Evolutionary conservation across 768 basidiomycete species (phyloP), one percentile per base, ranked within the genome.

Genomic region (Mycena metata): DNA sequence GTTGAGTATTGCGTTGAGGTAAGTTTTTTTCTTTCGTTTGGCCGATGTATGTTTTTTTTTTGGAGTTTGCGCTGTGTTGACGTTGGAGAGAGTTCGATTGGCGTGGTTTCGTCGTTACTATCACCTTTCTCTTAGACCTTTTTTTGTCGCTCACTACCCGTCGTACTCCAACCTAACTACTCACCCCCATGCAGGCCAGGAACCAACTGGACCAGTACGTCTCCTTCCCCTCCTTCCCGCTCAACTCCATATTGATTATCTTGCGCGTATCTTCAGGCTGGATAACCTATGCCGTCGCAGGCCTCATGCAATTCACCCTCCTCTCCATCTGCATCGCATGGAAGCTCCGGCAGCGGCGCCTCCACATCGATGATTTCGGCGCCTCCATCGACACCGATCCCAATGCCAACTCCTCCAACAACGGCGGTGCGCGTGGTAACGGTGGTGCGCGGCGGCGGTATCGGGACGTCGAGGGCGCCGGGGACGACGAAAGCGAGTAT

Each of bases 311-410:
- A 78, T 90, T 89, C 1, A 84, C 82, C 41, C 86, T 99, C 10
- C 85, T 99, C 66, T 76, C 85, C 64, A 93, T 99, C 89, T 99
- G 98, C 74, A 76, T 98, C 13, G 72, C 85, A 10, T 99, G 95
- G 93, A 95, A 92, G 78, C 71, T 88, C 39, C 87, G 96, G 16
- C 96, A 99, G 75, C 83, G 79, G 55, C 81, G 83, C 43, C 85
- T 94, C 19, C 88, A 89, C 17, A 87, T 98, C 56, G 95, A 98
- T 76, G 96, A 98, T 79, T 99, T 98, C 74, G 96, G 96, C 1
- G 83, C 85, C 43, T 86, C 90, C 11, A 56, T 79, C 21, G 23
- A 59, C n/a, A 35, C 66, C 2, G 50, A 19, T 10, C 46, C 42
- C 13, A 24, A 30, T 15, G 39, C 43, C 57, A 11, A 33, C 10